Evolutionary conservation across 2,329 filamentous ascomycete genomes (phyloP).

Genomic region (Didymella glomerata): DNA sequence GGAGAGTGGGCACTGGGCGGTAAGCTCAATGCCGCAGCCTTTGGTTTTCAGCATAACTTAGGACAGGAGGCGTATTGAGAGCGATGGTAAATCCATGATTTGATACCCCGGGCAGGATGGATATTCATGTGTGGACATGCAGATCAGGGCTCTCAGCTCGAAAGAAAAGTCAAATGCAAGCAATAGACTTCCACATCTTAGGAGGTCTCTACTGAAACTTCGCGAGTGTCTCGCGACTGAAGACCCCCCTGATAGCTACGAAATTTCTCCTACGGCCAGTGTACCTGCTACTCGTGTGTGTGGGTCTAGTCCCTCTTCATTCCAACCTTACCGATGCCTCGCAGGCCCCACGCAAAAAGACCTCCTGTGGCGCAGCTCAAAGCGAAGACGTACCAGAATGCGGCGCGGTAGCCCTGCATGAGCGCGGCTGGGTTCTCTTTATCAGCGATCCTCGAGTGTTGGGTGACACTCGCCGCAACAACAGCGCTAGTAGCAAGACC

Average conservation of each 20-base stretch:
- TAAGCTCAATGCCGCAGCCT: background rate
- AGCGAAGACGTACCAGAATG: conserved; percentile 56
- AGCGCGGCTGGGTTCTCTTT: conserved; percentile 48
- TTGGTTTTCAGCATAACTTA: conserved; percentile 16
- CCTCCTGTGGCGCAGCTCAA: conserved; percentile 41
- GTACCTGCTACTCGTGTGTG: background rate
- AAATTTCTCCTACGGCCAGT: background rate
- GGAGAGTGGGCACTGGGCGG: conserved; percentile 12
- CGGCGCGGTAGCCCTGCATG: conserved; percentile 54
- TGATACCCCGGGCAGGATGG: conserved; percentile 16
- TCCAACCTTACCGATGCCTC: conserved; percentile 56
- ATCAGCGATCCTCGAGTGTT: conserved; percentile 30
- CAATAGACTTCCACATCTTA: no score
- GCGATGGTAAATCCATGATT: background rate
- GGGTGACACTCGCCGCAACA: conserved; percentile 46
- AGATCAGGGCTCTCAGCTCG: no score
- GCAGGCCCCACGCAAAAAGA: conserved; percentile 53
- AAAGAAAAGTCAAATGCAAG: no score
- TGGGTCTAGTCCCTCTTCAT: conserved; percentile 49
- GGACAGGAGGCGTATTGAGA: conserved; percentile 3
- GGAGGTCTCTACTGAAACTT: no score
- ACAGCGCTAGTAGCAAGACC: conserved; percentile 52
- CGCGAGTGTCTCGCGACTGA: background rate
- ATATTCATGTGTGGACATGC: background rate
- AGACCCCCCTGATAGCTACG: background rate